Conservation (phyloP, 164 flowering plant species). For the Cinnamomum chago region DNA sequence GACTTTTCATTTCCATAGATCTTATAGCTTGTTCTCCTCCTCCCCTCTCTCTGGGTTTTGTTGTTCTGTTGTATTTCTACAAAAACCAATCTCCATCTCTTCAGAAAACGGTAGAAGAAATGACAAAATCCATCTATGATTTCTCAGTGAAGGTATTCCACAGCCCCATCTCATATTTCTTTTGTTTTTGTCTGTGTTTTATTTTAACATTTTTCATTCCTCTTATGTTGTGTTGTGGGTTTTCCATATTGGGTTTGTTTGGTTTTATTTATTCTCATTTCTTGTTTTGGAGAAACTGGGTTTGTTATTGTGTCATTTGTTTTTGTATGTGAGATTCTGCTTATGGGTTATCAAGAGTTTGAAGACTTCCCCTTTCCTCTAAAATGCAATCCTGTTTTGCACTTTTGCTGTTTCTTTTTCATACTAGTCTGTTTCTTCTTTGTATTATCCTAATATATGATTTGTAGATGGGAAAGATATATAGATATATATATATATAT, state of each 20-base stretch:
- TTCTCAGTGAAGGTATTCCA: constrained; percentile 35
- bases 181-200: background rate
- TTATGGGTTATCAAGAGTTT: background rate
- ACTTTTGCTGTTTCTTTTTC: background rate
- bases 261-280: background rate
- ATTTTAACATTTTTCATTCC: background rate
- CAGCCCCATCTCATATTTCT: background rate
- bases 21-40: constrained; percentile 12
- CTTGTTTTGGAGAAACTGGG: background rate
- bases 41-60: constrained; percentile 24
- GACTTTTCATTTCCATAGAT: background rate
- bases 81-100: constrained; percentile 13
- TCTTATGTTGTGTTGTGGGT: background rate
- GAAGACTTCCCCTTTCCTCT: background rate
- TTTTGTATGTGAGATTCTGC: background rate
- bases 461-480: background rate
- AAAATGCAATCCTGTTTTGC: background rate
- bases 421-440: background rate
- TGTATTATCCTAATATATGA: background rate
- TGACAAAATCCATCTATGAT: constrained; percentile 31
- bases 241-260: background rate
- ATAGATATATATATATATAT: background rate
- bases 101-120: constrained; percentile 19
- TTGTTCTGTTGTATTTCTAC: constrained; percentile 11
- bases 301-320: background rate